Percentiles rank a stretch among this genome's conserved stretches.
phyloP scores from a whole-genome alignment of 345 rosid genomes.

The Populus tremula region DNA sequence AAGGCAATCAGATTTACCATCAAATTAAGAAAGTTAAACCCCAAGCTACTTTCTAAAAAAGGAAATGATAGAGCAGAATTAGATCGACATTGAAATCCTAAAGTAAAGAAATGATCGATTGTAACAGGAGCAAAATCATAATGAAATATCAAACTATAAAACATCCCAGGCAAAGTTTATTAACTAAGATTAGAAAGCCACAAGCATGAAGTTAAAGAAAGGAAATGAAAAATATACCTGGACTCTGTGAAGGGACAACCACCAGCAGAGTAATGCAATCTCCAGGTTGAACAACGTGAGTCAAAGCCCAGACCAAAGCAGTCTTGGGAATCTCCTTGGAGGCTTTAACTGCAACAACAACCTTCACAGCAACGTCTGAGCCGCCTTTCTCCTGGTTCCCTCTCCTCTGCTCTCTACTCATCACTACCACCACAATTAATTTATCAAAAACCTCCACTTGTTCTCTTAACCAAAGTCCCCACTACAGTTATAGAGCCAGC shows the following conservation, averaged over 20 bases:
- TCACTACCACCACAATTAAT: conserved; percentile 17
- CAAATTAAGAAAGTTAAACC: neutral
- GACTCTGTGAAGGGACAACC: conserved; percentile 67
- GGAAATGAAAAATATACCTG: conserved; percentile 46
- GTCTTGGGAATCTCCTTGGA: conserved; percentile 90
- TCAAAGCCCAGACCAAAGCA: conserved; percentile 96
- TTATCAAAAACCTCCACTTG: neutral
- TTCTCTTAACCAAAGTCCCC: conserved; percentile 15
- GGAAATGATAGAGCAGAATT: neutral
- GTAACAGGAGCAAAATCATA: neutral
- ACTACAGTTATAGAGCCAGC: conserved; percentile 22
- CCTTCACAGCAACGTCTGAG: conserved; percentile 61
- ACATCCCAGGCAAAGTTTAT: neutral
- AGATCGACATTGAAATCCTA: neutral
- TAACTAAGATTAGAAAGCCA: neutral
- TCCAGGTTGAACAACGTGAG: conserved; percentile 94
- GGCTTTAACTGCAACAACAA: conserved; percentile 92
- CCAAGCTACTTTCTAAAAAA: neutral
- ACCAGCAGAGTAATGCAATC: conserved; percentile 89
- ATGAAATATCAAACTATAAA: neutral
- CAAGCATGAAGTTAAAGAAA: neutral
- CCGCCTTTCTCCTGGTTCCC: conserved; percentile 53
- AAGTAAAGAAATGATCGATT: neutral
- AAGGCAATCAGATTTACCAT: neutral
- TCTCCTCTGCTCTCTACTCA: conserved; percentile 59